Evolutionary conservation across 768 basidiomycete genomes (phyloP), one percentile per base, ranked within the genome.

Genomic region (Russula virescens): DNA sequence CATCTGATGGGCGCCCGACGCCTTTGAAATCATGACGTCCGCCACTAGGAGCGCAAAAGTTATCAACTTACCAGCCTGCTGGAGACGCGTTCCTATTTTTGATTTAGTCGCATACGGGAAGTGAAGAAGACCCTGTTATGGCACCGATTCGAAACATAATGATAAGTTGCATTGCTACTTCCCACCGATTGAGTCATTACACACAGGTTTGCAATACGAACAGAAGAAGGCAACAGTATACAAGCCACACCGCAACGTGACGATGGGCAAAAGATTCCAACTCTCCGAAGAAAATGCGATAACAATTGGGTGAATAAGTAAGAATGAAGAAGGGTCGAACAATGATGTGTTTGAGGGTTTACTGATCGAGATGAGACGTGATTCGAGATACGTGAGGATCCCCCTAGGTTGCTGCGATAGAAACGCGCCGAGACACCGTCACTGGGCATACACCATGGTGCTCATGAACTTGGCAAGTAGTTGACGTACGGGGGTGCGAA

Each of bases 121-220:
- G n/a, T 11, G 2, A 50, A 50, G 31, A 42, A 38, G 35, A 26
- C 28, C 49, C 55, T 46, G 34, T 47, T n/a, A 34, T 18, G n/a
- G 25, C 42, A 49, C 40, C 42, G 58, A 48, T 64, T 42, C 58
- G 46, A 64, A 43, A 43, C 42, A 64, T 64, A 64, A 64, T 64
- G 58, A 64, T 64, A 64, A 38, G 47, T 60, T 64, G 58, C 40
- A 64, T 60, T 64, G 53, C 58, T 59, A 63, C 58, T 55, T 60
- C 53, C 53, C 46, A 63, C 63, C 53, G 35, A 60, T 60, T 48
- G 48, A 60, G 48, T 43, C 58, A 58, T 50, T 60, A 64, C 63
- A 63, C 52, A 55, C 55, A 28, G 16, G 35, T 53, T 49, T 59
- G 58, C 58, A 60, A 60, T 64, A 50, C 62, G 58, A 55, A 64